A percentile compares a stretch with the other conserved stretches of the same genome.
phyloP scores from a whole-genome alignment of 2,329 filamentous ascomycete species.

The Pseudocercospora fuligena region DNA sequence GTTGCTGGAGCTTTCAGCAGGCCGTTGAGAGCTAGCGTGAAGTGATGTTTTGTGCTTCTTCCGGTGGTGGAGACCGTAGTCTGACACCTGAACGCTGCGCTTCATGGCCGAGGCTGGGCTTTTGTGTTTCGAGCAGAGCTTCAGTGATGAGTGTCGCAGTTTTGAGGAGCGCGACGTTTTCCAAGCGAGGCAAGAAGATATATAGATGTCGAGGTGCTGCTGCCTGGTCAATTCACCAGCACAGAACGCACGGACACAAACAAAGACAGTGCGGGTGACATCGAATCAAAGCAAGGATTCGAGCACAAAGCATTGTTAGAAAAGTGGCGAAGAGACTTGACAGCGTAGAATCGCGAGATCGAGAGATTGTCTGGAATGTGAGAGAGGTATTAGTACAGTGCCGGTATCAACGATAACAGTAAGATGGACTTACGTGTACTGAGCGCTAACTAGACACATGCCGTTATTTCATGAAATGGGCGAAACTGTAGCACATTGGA shows the following conservation, averaged over 20 bases:
- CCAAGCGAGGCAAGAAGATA: not conserved
- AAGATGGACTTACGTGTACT: not conserved
- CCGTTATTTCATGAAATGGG: not conserved
- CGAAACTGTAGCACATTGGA: not conserved
- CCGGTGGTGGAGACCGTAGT: not conserved
- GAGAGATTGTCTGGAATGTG: not conserved
- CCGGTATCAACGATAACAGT: not conserved
- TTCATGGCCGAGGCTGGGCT: not conserved
- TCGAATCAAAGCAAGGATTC: not conserved
- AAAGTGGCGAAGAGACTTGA: not conserved
- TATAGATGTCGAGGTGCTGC: not conserved
- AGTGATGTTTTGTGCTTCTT: not conserved
- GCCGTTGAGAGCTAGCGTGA: not conserved
- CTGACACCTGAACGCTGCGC: not conserved
- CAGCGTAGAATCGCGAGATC: not conserved
- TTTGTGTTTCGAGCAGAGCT: not conserved
- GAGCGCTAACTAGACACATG: not conserved
- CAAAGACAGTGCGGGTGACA: not conserved
- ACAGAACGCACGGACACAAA: not conserved
- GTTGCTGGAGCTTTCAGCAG: not conserved
- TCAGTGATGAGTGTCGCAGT: too few relatives aligned
- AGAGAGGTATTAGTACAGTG: not conserved
- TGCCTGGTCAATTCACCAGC: not conserved
- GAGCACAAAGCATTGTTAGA: not conserved
- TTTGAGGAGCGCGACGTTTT: not conserved